Percentiles rank a stretch among this genome's conserved stretches.
These are phyloP conservation scores for Geotrichum carabidarum DNA, from an alignment of 1,139 yeast species.

Conservation along the genomic window DNA sequence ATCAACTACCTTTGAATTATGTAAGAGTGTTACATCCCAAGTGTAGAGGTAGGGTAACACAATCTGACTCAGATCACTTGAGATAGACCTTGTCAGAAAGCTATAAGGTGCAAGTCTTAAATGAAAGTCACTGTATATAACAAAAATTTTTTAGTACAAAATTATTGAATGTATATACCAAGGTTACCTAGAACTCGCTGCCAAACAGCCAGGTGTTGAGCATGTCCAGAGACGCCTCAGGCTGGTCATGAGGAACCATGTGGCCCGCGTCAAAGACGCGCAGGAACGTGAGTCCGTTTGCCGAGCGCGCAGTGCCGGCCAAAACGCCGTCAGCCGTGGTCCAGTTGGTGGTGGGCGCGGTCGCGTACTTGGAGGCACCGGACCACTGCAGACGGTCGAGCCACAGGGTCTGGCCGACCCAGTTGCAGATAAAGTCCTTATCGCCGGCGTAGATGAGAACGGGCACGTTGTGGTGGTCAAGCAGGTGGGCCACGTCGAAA, in stretches of 20 bases:
- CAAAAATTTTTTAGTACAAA: neutral
- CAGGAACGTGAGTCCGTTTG: constrained; percentile 54
- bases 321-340: constrained; percentile 38
- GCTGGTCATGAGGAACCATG: constrained; percentile 72
- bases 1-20: too few species aligned
- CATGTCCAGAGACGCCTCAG: constrained; percentile 61
- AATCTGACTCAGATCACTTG: too few species aligned
- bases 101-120: neutral
- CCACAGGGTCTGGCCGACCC: constrained; percentile 85
- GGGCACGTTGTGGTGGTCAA: constrained; percentile 61
- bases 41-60: too few species aligned
- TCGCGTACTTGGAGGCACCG: constrained; percentile 32
- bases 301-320: constrained; percentile 39
- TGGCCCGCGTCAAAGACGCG: constrained; percentile 59
- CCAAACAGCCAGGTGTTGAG: constrained; percentile 60
- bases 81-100: neutral
- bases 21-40: too few species aligned
- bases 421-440: constrained; percentile 83
- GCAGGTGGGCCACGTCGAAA: constrained; percentile 51
- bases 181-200: too few species aligned
- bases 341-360: constrained; percentile 29
- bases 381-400: constrained; percentile 62
- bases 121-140: neutral
- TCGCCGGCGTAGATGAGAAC: constrained; percentile 84
- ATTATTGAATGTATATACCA: too few species aligned